Conservation (phyloP, 2,329 filamentous ascomycete species). For the Xylaria sp. region DNA sequence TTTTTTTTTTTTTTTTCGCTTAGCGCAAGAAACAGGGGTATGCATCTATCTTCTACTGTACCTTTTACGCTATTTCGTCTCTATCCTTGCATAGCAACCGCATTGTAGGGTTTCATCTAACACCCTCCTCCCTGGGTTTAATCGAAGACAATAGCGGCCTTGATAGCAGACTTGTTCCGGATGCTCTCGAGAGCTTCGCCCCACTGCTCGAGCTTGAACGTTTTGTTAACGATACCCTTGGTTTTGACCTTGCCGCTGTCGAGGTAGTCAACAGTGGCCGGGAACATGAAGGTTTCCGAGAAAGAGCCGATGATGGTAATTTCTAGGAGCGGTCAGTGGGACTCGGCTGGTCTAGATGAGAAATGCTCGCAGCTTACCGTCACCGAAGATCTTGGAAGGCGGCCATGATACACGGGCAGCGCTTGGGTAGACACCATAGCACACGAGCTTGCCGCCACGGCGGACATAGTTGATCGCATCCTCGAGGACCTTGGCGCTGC, state of each 20-base stretch:
- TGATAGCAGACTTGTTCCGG: constrained; percentile 74
- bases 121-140: constrained; percentile 39
- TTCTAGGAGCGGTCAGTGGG: constrained; percentile 48
- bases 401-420: constrained; percentile 69
- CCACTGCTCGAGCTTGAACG: constrained; percentile 75
- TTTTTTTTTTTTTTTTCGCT: not conserved
- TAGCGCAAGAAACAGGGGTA: not conserved
- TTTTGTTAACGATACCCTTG: constrained; percentile 74
- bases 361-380: constrained; percentile 36
- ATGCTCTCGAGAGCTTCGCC: constrained; percentile 72
- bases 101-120: not conserved
- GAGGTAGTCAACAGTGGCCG: constrained; percentile 57
- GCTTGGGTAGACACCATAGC: constrained; percentile 73
- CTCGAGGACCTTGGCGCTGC: constrained; percentile 71
- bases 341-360: not conserved
- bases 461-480: constrained; percentile 74
- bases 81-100: not conserved
- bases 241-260: constrained; percentile 67
- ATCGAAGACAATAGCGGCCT: constrained; percentile 75
- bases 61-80: not conserved
- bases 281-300: constrained; percentile 76
- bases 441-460: constrained; percentile 72
- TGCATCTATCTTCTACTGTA: not conserved
- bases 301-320: constrained; percentile 77
- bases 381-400: constrained; percentile 72